Conservation (phyloP, 345 rosid species). For the Microthlaspi erraticum region DNA sequence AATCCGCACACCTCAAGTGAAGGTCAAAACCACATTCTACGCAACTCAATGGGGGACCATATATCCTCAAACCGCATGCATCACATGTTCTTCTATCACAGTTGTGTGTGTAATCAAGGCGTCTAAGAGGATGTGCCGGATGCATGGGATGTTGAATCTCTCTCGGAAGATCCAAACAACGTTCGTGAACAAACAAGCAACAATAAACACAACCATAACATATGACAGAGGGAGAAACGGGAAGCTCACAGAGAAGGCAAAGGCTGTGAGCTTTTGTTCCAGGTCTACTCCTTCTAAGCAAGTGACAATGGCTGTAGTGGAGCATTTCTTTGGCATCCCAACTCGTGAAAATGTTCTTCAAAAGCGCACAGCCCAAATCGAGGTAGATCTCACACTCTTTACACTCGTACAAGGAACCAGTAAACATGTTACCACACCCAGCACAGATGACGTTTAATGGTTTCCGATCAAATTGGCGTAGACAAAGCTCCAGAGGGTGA, state of each 20-base stretch:
- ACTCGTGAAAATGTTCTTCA: background rate
- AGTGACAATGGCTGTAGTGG: background rate
- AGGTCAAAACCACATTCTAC: too few species aligned
- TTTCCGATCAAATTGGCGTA: background rate
- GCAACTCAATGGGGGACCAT: too few species aligned
- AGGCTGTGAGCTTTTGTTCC: background rate
- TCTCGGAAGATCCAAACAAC: conserved; percentile 8
- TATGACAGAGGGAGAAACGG: background rate
- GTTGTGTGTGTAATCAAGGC: too few species aligned
- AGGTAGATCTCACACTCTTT: conserved; percentile 22
- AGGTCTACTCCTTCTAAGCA: conserved; percentile 6
- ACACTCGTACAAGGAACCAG: conserved; percentile 16
- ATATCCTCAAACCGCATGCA: too few species aligned
- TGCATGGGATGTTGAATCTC: conserved; percentile 31
- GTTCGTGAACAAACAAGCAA: conserved; percentile 13
- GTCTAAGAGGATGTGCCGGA: background rate
- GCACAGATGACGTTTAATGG: background rate
- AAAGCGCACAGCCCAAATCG: conserved; percentile 18
- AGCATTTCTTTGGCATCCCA: conserved; percentile 1
- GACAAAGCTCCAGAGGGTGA: conserved; percentile 12
- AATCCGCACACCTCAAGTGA: too few species aligned
- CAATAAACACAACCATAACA: conserved; percentile 33
- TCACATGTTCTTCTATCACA: too few species aligned
- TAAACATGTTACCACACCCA: conserved; percentile 15
- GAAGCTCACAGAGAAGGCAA: conserved; percentile 5